phyloP scores from a whole-genome alignment of 208 protist species.

The Trypanosoma brucei region DNA sequence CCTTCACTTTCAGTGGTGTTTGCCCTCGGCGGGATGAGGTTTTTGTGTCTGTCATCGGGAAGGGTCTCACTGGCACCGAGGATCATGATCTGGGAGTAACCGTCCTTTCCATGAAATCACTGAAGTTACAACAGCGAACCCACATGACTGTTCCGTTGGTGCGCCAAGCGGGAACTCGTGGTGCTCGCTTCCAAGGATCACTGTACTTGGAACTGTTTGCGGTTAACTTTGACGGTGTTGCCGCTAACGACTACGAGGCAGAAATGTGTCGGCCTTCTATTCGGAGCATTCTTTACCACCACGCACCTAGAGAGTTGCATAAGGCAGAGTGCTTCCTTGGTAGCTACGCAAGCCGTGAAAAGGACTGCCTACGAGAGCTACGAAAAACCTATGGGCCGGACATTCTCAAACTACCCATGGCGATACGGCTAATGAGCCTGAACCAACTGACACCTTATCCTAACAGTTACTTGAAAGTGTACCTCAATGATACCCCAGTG shows the following conservation, averaged over 20 bases:
- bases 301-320: constrained; percentile 33
- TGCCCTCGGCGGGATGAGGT: constrained; percentile 20
- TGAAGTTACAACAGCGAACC: neutral
- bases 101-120: constrained; percentile 5
- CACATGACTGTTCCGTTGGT: constrained; percentile 21
- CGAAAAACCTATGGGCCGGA: constrained; percentile 12
- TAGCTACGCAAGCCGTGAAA: constrained; percentile 11
- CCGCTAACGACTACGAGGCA: constrained; percentile 2
- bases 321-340: constrained; percentile 28
- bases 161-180: constrained; percentile 11
- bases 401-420: constrained; percentile 4
- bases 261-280: constrained; percentile 13
- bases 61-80: constrained; percentile 4
- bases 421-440: constrained; percentile 23
- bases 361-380: constrained; percentile 3
- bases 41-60: constrained; percentile 12
- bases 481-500: constrained; percentile 17
- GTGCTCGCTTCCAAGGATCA: constrained; percentile 21
- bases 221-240: constrained; percentile 3
- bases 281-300: constrained; percentile 20
- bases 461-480: constrained; percentile 27
- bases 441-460: constrained; percentile 5
- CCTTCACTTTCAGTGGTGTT: constrained; percentile 10
- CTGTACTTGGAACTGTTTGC: constrained; percentile 26
- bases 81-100: constrained; percentile 10